Evolutionary conservation across 1,284 basidiomycete species (phyloP).

Genomic region (Ceratobasidium sp.): DNA sequence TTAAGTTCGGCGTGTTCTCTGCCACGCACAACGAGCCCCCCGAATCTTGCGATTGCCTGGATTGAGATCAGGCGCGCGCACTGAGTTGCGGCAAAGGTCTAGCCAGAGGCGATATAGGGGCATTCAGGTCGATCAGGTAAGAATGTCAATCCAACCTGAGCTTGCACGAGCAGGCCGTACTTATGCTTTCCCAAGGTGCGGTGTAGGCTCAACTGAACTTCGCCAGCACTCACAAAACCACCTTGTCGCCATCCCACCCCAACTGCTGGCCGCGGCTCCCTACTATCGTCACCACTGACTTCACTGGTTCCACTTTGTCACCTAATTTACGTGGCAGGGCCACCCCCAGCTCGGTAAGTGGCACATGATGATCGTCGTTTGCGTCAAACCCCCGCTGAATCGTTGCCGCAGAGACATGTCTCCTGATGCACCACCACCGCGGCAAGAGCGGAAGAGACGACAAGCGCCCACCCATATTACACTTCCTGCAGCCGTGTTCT

Average conservation of each 20-base stretch:
- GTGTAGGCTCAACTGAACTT: too few relatives aligned
- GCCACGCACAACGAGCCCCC: not conserved
- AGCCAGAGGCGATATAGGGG: constrained; percentile 3
- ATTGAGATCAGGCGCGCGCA: not conserved
- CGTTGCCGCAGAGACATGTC: constrained; percentile 1
- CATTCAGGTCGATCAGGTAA: not conserved
- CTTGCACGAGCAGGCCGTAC: too few relatives aligned
- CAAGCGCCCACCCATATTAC: constrained; percentile 29
- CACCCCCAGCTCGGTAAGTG: too few relatives aligned
- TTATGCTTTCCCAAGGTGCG: too few relatives aligned
- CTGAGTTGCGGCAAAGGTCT: not conserved
- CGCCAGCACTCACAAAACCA: constrained; percentile 13
- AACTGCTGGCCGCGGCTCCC: not conserved
- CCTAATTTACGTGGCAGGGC: not conserved
- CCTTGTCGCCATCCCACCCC: too few relatives aligned
- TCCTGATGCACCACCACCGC: not conserved
- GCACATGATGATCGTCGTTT: too few relatives aligned
- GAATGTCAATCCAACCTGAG: too few relatives aligned
- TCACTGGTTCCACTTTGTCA: not conserved
- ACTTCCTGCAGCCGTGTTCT: constrained; percentile 9
- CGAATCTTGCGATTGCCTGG: constrained; percentile 6
- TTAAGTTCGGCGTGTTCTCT: not conserved
- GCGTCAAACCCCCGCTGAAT: too few relatives aligned
- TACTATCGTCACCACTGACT: not conserved
- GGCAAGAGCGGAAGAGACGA: not conserved